Evolutionary conservation across 2,329 filamentous ascomycete species (phyloP).

Genomic region (Aureobasidium sp.): DNA sequence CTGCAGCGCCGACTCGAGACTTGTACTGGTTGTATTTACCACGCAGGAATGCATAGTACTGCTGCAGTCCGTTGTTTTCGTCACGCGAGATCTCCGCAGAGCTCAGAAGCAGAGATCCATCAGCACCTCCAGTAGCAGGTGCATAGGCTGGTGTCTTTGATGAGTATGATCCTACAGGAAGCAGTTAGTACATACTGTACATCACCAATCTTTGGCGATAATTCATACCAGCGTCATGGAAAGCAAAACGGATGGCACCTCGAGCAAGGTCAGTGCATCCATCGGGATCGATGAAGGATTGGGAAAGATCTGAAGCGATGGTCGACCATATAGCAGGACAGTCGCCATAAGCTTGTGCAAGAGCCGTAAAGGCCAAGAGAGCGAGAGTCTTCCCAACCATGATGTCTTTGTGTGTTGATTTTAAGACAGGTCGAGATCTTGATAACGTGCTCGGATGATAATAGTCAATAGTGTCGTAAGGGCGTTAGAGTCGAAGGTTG

Average conservation of each 20-base stretch:
- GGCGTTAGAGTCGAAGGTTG: background rate
- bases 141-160: conserved; percentile 26
- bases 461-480: background rate
- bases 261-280: conserved; percentile 37
- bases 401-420: background rate
- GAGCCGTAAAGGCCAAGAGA: background rate
- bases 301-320: conserved; percentile 34
- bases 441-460: background rate
- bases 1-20: conserved; percentile 53
- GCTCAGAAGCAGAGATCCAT: conserved; percentile 51
- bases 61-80: conserved; percentile 37
- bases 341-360: background rate
- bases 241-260: conserved; percentile 38
- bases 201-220: too few species aligned
- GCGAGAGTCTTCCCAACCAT: conserved; percentile 7
- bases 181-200: background rate
- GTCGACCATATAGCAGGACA: conserved; percentile 36
- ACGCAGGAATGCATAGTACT: conserved; percentile 45
- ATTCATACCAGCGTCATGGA: conserved; percentile 43
- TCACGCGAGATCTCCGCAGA: conserved; percentile 42
- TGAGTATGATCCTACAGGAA: conserved; percentile 24
- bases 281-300: conserved; percentile 29
- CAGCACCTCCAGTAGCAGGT: conserved; percentile 48
- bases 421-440: background rate
- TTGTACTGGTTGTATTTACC: conserved; percentile 35